Percentiles rank a stretch among this genome's conserved stretches.
These are phyloP conservation scores for Eucalyptus regnans DNA, from an alignment of 345 rosid species.

Conservation along the genomic window DNA sequence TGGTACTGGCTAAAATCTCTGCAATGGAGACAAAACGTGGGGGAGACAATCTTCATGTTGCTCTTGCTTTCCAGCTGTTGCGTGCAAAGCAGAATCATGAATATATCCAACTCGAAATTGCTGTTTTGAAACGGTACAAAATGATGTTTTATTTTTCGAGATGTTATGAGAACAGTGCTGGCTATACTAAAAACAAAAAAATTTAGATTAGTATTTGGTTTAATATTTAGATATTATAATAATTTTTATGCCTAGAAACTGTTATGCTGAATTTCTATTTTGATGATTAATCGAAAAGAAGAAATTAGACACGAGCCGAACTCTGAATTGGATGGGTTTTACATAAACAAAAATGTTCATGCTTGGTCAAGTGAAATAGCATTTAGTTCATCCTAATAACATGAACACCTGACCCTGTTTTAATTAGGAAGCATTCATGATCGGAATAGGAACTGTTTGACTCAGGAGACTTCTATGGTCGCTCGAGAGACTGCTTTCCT, in stretches of 20 bases:
- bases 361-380: not conserved
- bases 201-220: accelerated
- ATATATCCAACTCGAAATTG: not conserved
- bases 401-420: not conserved
- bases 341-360: not conserved
- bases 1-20: not conserved
- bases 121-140: not conserved
- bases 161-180: not conserved
- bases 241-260: not conserved
- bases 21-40: not conserved
- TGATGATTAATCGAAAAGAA: not conserved
- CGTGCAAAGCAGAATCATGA: not conserved
- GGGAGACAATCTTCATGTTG: not conserved
- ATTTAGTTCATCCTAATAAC: not conserved
- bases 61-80: not conserved
- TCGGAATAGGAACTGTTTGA: not conserved
- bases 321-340: not conserved
- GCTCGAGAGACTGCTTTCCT: not conserved
- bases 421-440: not conserved
- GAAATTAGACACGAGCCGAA: not conserved
- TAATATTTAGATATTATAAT: too few species aligned
- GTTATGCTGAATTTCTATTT: not conserved
- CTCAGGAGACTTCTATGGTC: not conserved
- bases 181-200: too few species aligned
- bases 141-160: not conserved